Base-by-base conservation (phyloP, 1,284 basidiomycete genomes). In the Takashimella tepidaria region DNA sequence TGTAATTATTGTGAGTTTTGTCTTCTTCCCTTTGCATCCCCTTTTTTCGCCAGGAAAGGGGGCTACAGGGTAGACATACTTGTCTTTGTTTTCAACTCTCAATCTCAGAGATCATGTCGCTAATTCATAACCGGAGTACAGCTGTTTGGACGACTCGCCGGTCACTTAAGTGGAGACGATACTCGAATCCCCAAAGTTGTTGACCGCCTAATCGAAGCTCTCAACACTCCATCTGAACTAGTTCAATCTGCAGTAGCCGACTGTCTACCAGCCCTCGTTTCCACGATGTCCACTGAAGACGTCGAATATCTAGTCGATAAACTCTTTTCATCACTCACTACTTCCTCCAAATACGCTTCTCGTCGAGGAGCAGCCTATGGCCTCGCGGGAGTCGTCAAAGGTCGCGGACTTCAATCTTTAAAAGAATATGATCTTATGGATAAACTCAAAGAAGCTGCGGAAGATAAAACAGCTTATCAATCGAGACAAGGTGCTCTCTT, bases 231-330 rank as follows among this genome's bases (percentile, higher is more conserved):
- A 0, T 86, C 92, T 1, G 96, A 99, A 73, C 86, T 95, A 63
- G 96, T 99, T 0, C 95, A 98, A 72, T 87, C 91, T 50, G 95
- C 96, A 0, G 92, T 98, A 0, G 90, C 93, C 0, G 96, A 98
- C 58, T 92, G 89, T 78, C 79, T 98, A 8, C 87, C 91, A 0
- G 91, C 92, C 1, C 81, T 99, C 5, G 88, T 95, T 41, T 82
- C 81, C 41, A 77, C 85, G 42, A 87, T 90, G 79, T 79, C 80
- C 50, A 78, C 81, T 0, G 82, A 83, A 43, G 74, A 79, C 47
- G 80, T 86, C n/a, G 78, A 82, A 16, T 76, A 78, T 23, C 80
- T 98, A 20, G 83, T 95, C 46, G 86, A 90, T 55, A 79, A 82
- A 57, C 80, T 97, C 2, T 82, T 92, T 62, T 80, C 84, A 21